These are phyloP conservation scores for Malus orientalis DNA, from an alignment of 306 rosid species.

Conservation along the genomic window DNA sequence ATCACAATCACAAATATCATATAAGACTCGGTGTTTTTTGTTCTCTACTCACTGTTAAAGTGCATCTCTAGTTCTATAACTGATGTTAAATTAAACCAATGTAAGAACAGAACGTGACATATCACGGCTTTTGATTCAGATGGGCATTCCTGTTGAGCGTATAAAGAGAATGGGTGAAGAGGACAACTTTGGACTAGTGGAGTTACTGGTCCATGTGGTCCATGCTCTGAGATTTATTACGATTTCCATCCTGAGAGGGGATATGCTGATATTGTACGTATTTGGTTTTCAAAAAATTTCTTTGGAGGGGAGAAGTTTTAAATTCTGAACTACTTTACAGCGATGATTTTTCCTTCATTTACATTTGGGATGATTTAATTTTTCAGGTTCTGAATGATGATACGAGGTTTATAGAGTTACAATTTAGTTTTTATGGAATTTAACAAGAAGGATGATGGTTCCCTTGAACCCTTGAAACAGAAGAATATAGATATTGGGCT, in stretches of 20 bases:
- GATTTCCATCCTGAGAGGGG: conserved; percentile 91
- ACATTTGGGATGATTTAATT: conserved; percentile 4
- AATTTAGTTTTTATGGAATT: conserved; percentile 94
- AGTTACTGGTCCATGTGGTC: conserved; percentile 90
- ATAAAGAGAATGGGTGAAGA: conserved; percentile 89
- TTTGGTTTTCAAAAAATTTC: neutral
- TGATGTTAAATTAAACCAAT: neutral
- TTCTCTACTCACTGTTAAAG: neutral
- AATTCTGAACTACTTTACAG: conserved; percentile 11
- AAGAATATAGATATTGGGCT: conserved; percentile 94
- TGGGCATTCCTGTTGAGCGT: conserved; percentile 73
- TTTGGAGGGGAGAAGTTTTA: conserved; percentile 6
- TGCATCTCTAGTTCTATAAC: neutral
- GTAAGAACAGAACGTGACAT: neutral
- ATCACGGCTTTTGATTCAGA: conserved; percentile 35
- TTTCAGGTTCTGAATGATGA: conserved; percentile 85
- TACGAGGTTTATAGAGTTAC: conserved; percentile 81
- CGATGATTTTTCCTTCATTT: neutral
- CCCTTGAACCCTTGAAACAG: conserved; percentile 83
- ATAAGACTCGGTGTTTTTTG: neutral
- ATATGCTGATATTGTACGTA: conserved; percentile 48
- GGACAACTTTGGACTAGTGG: conserved; percentile 96
- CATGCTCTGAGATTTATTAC: conserved; percentile 92
- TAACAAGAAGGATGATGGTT: conserved; percentile 78
- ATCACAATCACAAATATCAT: neutral